A percentile compares a stretch with the other conserved stretches of the same genome.
These are phyloP conservation scores for Vinca minor DNA, from an alignment of 257 asterid genomes.

Conservation along the genomic window DNA sequence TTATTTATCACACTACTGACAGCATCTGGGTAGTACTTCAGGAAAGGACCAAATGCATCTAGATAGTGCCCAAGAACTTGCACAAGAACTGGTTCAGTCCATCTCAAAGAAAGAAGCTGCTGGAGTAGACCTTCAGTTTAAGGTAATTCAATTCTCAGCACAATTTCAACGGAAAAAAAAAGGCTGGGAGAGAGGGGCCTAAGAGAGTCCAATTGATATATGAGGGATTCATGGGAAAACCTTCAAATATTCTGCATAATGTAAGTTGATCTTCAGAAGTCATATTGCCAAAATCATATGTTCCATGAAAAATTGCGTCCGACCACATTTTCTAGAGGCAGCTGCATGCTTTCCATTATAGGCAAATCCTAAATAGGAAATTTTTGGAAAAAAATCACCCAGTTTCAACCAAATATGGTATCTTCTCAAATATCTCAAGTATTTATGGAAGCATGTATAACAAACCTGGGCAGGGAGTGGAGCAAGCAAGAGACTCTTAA, in stretches of 20 bases:
- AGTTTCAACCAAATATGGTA: conserved; percentile 10
- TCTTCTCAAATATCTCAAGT: not conserved
- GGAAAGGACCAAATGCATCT: conserved; percentile 83
- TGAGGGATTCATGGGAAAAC: conserved; percentile 28
- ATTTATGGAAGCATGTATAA: conserved; percentile 4
- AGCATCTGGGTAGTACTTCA: conserved; percentile 79
- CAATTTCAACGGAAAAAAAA: conserved; percentile 14
- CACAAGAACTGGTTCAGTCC: conserved; percentile 87
- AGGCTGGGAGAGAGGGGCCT: not conserved
- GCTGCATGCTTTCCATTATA: conserved; percentile 76
- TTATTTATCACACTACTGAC: conserved; percentile 80
- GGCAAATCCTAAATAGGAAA: conserved; percentile 55
- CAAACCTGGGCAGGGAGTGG: conserved; percentile 57
- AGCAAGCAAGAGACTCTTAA: conserved; percentile 43
- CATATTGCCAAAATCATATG: conserved; percentile 44
- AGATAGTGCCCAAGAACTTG: conserved; percentile 84
- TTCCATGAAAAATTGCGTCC: conserved; percentile 56
- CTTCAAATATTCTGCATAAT: conserved; percentile 58
- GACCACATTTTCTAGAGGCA: conserved; percentile 77
- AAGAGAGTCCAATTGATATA: conserved; percentile 22
- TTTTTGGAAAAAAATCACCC: conserved; percentile 9
- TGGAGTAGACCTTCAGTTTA: conserved; percentile 75
- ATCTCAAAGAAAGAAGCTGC: conserved; percentile 72
- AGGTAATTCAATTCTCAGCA: conserved; percentile 32
- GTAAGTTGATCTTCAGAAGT: conserved; percentile 48